Base-by-base conservation (phyloP, 768 basidiomycete species). In the Phlebiopsis flavidoalba region DNA sequence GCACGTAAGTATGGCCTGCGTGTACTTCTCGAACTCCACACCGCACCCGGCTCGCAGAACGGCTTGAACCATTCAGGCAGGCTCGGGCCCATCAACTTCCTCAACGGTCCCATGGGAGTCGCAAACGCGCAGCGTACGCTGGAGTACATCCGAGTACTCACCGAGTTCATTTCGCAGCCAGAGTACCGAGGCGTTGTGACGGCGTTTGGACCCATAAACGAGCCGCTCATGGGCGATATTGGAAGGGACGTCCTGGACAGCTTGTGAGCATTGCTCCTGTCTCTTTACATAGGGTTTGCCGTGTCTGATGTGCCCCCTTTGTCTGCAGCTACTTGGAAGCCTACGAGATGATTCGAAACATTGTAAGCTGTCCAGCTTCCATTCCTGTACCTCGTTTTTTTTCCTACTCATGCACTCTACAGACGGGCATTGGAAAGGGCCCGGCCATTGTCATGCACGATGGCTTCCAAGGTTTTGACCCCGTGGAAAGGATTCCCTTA, bases 1-100 rank as follows among this genome's bases (percentile, higher is more conserved):
- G 87, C 87, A 8, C 81, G 94, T 53, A 96, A 98, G 73, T 97
- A 97, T 70, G 94, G 94, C 1, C 68, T 97, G 26, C 82, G 94
- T 31, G 83, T 96, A 55, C 85, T 82, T 67, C 76, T 96, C 24
- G 95, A 96, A 74, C 73, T 94, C 45, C 91, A 93, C 72, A 81
- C 89, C 17, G 78, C 87, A 37, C 93, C 94, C 49, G 94, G 94
- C 47, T 86, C 85, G 52, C 91, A 93, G 68, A 92, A 91, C 71
- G 89, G 88, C 79, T 58, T 53, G 67, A 86, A 86, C 63, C 83
- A 88, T 67, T 85, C 76, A 69, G 85, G 87, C 76, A 85, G 75
- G 64, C 48, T 66, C 8, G 91, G 89, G 5, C 72, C 75, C 17
- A 72, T 91, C 68, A 90, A 91, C 68, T 83, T 87, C 60, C 61